Conservation (phyloP, 805 yeast genomes). For the Schizosaccharomyces osmophilus region DNA sequence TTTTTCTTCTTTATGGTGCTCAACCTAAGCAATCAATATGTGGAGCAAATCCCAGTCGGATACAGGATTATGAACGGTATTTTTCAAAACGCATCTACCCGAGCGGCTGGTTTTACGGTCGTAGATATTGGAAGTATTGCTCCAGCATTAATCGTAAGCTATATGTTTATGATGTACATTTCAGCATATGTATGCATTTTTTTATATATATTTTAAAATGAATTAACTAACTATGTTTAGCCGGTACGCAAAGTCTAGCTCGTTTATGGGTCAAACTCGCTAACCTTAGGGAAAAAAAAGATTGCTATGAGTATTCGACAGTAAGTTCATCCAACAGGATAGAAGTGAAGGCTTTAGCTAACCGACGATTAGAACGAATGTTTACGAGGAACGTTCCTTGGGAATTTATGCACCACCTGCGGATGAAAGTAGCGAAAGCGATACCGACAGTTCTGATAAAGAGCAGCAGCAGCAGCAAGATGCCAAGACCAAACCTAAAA, state of each 20-base stretch:
- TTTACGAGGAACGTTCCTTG: conserved; percentile 85
- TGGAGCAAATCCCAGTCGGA: conserved; percentile 35
- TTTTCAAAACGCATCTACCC: conserved; percentile 72
- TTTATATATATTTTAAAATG: neutral
- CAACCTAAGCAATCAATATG: conserved; percentile 32
- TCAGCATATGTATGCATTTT: conserved; percentile 46
- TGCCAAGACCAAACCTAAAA: conserved; percentile 5
- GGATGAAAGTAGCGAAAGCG: conserved; percentile 6
- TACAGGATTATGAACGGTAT: conserved; percentile 56
- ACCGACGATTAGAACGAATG: conserved; percentile 90
- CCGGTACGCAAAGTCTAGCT: neutral
- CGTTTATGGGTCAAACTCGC: neutral
- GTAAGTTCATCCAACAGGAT: conserved; percentile 32
- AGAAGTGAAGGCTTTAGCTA: conserved; percentile 49
- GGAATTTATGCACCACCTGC: conserved; percentile 34
- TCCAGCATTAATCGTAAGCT: conserved; percentile 81
- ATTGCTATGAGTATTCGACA: neutral
- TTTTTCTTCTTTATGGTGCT: conserved; percentile 55
- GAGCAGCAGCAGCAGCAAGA: neutral
- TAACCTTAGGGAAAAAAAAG: neutral
- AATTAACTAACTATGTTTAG: neutral
- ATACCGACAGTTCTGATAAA: neutral
- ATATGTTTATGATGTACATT: conserved; percentile 92
- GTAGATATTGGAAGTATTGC: conserved; percentile 47
- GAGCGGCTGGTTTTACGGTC: conserved; percentile 80